Evolutionary conservation across 2,329 filamentous ascomycete genomes (phyloP), one percentile per base, ranked within the genome.

Genomic region (Trichophyton equinum): DNA sequence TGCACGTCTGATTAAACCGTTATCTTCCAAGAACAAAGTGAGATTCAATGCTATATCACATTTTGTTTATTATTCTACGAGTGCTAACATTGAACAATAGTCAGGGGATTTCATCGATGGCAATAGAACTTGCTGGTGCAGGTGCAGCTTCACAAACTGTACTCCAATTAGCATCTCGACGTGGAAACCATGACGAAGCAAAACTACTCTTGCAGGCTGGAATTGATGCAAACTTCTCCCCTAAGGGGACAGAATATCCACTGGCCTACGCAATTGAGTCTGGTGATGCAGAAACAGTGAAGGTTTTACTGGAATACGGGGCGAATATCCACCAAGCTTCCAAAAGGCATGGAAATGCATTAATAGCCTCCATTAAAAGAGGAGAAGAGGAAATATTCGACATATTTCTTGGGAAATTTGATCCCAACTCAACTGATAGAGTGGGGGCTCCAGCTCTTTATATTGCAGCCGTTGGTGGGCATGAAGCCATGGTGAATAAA

Each of bases 131-230:
- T 22, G 49, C 27, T 25, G 27, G 18, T 7, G 18, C 11, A 15
- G 22, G 13, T 33, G 18, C 25, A 15, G 15, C 22, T 33, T 38
- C 33, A 38, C 22, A 5, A 25, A 53, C 49, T 30, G 49, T 25
- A 30, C 49, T 53, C 13, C 49, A 53, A 33, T 22, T 53, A 33
- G 49, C 49, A 30, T 11, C 49, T 22, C 22, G 49, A 18, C 15
- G 97, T 69, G 91, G 92, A 0, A 87, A 91, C 65, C 73, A 89
- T 13, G 75, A 81, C 0, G 83, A 96, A 46, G 88, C 88, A 0
- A 81, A 90, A 68, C 78, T 94, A 25, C 79, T 99, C 3, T 82
- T 95, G 44, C 82, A 86, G 57, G 86, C 87, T 20, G 89, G 89
- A 1, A 89, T 90, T 0, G 84, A 95, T 62, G 22, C 49, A 53